These are phyloP conservation scores for Nothopassalora personata DNA, from an alignment of 2,329 filamentous ascomycete genomes.

Conservation along the genomic window DNA sequence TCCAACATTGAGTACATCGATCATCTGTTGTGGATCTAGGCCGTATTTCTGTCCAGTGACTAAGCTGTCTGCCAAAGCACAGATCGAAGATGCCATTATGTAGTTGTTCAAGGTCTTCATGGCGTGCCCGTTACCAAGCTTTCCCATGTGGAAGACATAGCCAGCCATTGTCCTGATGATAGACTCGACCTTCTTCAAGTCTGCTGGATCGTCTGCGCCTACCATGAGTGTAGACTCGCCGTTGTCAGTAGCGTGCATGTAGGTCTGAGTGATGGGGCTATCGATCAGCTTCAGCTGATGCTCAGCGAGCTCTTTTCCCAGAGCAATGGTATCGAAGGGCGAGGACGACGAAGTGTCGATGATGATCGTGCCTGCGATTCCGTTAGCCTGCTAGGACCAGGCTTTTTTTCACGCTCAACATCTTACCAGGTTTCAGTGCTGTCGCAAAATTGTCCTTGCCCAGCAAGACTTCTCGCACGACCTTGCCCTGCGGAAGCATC, in stretches of 20 bases:
- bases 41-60: slow-evolving; percentile 35
- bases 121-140: slow-evolving; percentile 32
- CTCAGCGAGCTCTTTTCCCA: slow-evolving; percentile 30
- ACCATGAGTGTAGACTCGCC: slow-evolving; percentile 35
- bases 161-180: slow-evolving; percentile 33
- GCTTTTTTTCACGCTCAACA: background rate
- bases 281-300: slow-evolving; percentile 33
- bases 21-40: slow-evolving; percentile 36
- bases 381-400: background rate
- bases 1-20: slow-evolving; percentile 40
- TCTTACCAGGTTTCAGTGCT: slow-evolving; percentile 24
- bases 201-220: slow-evolving; percentile 25
- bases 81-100: slow-evolving; percentile 33
- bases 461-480: slow-evolving; percentile 31
- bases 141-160: slow-evolving; percentile 35
- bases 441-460: slow-evolving; percentile 29
- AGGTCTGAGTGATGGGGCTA: slow-evolving; percentile 35
- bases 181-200: slow-evolving; percentile 31
- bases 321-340: slow-evolving; percentile 32
- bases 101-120: slow-evolving; percentile 39
- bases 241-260: slow-evolving; percentile 33
- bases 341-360: slow-evolving; percentile 35
- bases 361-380: slow-evolving; percentile 26
- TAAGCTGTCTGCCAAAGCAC: slow-evolving; percentile 30
- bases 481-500: slow-evolving; percentile 35